Evolutionary conservation across 2,329 filamentous ascomycete species (phyloP).

Genomic region (Ophiostoma himal-ulmi): DNA sequence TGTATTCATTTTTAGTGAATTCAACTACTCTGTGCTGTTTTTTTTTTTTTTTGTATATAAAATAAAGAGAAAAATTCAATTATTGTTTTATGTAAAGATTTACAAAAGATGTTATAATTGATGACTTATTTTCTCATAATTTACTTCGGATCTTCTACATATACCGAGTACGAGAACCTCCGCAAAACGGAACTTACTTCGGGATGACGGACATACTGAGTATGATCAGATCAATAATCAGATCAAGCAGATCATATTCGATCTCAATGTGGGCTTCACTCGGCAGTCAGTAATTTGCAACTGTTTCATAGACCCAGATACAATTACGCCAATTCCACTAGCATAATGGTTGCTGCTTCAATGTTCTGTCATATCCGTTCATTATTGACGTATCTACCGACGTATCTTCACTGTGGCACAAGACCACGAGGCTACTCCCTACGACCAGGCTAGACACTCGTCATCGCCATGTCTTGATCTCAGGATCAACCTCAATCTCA

Average conservation of each 20-base stretch:
- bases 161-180: not conserved
- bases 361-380: not conserved
- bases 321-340: not conserved
- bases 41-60: too few species aligned
- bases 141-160: not conserved
- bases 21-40: not conserved
- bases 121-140: not conserved
- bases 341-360: not conserved
- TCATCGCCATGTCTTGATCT: not conserved
- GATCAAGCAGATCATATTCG: not conserved
- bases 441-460: not conserved
- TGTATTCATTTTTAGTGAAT: not conserved
- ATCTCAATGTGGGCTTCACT: not conserved
- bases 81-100: too few species aligned
- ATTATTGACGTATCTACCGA: not conserved
- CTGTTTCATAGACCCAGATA: not conserved
- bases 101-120: too few species aligned
- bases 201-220: not conserved
- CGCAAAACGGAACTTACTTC: not conserved
- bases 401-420: not conserved
- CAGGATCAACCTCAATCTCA: not conserved
- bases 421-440: not conserved
- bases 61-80: too few species aligned
- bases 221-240: not conserved
- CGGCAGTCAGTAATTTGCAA: not conserved